These are phyloP conservation scores for Boletus rubropictus DNA, from an alignment of 768 basidiomycete genomes.

Conservation along the genomic window DNA sequence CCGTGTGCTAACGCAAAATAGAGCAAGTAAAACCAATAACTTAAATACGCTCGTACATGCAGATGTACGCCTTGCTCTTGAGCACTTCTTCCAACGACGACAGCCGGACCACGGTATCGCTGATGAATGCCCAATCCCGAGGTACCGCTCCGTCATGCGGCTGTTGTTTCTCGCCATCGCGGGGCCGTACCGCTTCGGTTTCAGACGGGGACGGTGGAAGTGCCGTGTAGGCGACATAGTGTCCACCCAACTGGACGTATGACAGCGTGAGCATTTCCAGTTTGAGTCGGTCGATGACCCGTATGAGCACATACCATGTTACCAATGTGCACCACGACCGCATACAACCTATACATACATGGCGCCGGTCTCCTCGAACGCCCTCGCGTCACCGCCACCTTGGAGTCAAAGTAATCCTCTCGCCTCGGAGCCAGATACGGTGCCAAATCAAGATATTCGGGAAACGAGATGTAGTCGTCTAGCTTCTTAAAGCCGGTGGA, in stretches of 20 bases:
- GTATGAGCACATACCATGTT: constrained; percentile 58
- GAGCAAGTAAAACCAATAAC: constrained; percentile 6
- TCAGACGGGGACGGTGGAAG: constrained; percentile 41
- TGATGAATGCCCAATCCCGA: constrained; percentile 87
- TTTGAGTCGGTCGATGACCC: background rate
- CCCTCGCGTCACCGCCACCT: constrained; percentile 19
- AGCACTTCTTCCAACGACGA: constrained; percentile 84
- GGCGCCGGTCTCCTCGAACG: constrained; percentile 26
- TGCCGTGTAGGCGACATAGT: constrained; percentile 83
- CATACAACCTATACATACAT: constrained; percentile 68
- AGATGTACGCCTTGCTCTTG: constrained; percentile 87
- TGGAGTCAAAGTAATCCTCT: constrained; percentile 59
- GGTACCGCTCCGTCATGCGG: constrained; percentile 2
- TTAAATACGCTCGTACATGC: constrained; percentile 81
- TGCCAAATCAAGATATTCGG: constrained; percentile 75
- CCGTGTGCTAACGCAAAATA: background rate
- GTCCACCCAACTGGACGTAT: constrained; percentile 65
- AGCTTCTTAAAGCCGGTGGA: constrained; percentile 79
- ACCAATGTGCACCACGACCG: constrained; percentile 82
- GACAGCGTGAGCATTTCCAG: constrained; percentile 1
- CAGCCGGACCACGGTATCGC: constrained; percentile 80
- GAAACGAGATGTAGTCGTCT: constrained; percentile 89
- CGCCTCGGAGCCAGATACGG: constrained; percentile 83
- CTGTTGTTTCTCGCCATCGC: constrained; percentile 9
- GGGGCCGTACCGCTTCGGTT: background rate